phyloP scores from a whole-genome alignment of 208 protist genomes.

The Naegleria lovaniensis region DNA sequence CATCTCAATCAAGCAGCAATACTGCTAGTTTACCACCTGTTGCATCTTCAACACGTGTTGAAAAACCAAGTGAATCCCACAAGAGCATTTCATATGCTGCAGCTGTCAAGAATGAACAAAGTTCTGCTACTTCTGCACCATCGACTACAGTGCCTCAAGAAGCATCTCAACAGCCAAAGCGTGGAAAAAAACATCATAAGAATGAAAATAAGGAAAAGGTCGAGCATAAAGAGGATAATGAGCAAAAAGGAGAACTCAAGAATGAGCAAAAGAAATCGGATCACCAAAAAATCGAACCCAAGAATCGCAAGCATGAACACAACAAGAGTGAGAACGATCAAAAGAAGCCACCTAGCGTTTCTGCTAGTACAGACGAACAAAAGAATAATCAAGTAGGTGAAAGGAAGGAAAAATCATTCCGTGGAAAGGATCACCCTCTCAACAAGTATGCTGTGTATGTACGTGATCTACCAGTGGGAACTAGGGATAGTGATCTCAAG shows the following conservation, averaged over 20 bases:
- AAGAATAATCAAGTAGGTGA: not conserved
- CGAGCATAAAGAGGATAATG: not conserved
- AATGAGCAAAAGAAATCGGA: not conserved
- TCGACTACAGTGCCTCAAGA: not conserved
- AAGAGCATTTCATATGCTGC: not conserved
- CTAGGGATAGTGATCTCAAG: not conserved
- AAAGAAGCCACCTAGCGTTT: not conserved
- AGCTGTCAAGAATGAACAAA: not conserved
- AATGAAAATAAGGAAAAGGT: not conserved
- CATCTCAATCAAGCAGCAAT: not conserved
- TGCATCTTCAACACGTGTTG: not conserved
- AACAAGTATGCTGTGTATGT: conserved; percentile 3
- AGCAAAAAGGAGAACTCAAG: not conserved
- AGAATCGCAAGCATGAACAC: not conserved
- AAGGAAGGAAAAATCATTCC: not conserved
- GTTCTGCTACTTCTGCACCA: not conserved
- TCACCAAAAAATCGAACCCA: not conserved
- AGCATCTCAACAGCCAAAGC: not conserved
- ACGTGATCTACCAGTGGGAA: not conserved
- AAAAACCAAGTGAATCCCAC: not conserved
- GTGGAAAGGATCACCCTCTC: not conserved
- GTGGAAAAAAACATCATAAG: not conserved
- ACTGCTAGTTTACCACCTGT: not conserved
- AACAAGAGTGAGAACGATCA: not conserved
- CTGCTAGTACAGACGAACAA: not conserved